Evolutionary conservation across 208 protist species (phyloP).

Genomic region (Leishmania turanica): DNA sequence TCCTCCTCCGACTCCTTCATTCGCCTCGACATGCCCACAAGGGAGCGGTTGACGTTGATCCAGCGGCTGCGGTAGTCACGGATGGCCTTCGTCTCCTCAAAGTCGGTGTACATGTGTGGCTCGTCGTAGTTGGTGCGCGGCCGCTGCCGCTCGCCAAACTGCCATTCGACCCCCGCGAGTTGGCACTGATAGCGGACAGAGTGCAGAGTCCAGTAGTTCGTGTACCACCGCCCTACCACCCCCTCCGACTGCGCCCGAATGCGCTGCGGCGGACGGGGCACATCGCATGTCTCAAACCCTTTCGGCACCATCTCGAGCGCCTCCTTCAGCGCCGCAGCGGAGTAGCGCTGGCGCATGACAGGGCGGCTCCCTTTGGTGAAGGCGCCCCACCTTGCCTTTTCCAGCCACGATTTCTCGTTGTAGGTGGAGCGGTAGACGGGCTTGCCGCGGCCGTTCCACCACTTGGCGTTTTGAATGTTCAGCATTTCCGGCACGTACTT

Average conservation of each 20-base stretch:
- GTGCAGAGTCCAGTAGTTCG: slow-evolving; percentile 93
- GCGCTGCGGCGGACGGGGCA: slow-evolving; percentile 85
- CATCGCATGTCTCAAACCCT: slow-evolving; percentile 81
- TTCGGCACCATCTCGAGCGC: slow-evolving; percentile 80
- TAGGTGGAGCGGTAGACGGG: slow-evolving; percentile 67
- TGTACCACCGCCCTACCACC: slow-evolving; percentile 90
- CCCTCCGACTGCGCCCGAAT: slow-evolving; percentile 87
- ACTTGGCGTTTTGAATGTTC: slow-evolving; percentile 82
- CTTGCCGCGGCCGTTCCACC: slow-evolving; percentile 76
- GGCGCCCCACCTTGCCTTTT: slow-evolving; percentile 53
- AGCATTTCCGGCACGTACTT: slow-evolving; percentile 92
- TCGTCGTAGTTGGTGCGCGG: slow-evolving; percentile 92
- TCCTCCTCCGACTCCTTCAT: slow-evolving; percentile 92
- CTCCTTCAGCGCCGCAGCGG: slow-evolving; percentile 63
- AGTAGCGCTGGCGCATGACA: slow-evolving; percentile 83
- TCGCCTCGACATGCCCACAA: slow-evolving; percentile 86
- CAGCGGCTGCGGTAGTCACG: slow-evolving; percentile 90
- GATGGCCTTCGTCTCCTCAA: slow-evolving; percentile 89
- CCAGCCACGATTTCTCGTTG: slow-evolving; percentile 85
- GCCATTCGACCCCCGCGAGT: slow-evolving; percentile 80
- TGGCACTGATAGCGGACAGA: slow-evolving; percentile 87
- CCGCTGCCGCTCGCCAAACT: slow-evolving; percentile 72
- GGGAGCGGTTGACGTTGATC: slow-evolving; percentile 92
- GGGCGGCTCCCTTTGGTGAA: slow-evolving; percentile 57
- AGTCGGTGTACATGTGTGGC: slow-evolving; percentile 88